Evolutionary conservation across 2,329 filamentous ascomycete genomes (phyloP).

Genomic region (Claviceps pusilla): DNA sequence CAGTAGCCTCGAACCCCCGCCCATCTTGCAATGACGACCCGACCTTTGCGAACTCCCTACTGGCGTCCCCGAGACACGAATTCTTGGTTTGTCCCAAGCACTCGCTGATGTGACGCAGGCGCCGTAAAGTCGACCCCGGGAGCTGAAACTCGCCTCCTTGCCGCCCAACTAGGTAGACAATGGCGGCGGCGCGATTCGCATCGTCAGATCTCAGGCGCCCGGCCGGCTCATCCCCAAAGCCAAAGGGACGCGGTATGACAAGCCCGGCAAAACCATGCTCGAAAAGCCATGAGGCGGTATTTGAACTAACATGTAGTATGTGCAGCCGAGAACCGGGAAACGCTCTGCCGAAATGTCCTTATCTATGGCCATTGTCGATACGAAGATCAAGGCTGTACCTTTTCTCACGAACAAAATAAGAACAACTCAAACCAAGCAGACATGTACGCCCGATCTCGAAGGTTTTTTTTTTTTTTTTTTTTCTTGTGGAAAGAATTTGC

Average conservation of each 20-base stretch:
- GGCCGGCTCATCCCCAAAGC: conserved; percentile 37
- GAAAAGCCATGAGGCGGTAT: neutral
- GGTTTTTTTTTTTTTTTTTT: neutral
- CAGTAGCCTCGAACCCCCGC: neutral
- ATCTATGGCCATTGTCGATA: conserved; percentile 90
- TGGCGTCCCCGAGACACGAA: neutral
- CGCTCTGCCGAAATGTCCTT: conserved; percentile 77
- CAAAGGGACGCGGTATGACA: conserved; percentile 38
- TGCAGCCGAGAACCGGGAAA: conserved; percentile 63
- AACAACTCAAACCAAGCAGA: conserved; percentile 30
- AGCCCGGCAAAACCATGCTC: neutral
- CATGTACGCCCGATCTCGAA: conserved; percentile 25
- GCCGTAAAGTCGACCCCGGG: conserved; percentile 27
- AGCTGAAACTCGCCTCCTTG: conserved; percentile 14
- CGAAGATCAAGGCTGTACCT: conserved; percentile 80
- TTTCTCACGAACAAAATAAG: conserved; percentile 70
- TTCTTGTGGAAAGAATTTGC: neutral
- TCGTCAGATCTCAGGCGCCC: conserved; percentile 34
- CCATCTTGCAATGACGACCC: neutral
- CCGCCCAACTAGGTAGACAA: conserved; percentile 21
- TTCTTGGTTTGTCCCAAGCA: conserved; percentile 1
- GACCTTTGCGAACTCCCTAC: neutral
- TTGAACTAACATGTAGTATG: conserved; percentile 1
- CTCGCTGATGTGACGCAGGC: conserved; percentile 15
- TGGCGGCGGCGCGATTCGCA: conserved; percentile 32